Base-by-base conservation (phyloP, 2,329 filamentous ascomycete species). In the Penicillium nordicum region DNA sequence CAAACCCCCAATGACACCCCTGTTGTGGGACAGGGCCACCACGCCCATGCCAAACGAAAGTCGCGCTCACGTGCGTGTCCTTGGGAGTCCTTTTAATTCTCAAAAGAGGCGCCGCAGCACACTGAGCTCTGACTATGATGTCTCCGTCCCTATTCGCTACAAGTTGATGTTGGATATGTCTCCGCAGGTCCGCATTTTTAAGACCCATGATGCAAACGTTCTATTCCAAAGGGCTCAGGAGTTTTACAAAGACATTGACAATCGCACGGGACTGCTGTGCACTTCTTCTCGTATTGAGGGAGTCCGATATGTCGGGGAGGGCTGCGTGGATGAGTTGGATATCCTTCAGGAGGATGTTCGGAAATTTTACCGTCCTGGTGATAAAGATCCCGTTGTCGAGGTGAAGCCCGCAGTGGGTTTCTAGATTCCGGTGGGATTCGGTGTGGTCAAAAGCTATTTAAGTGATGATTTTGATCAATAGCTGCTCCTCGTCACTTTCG, bases 201-300 rank as follows among this genome's bases (percentile, higher is more conserved):
- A 61, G 3, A 32, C 65, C 16, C 46, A 55, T 1, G 58, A 49
- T 1, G 52, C 59, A 5, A 46, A 55, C 4, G 50, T 60, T 2
- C 37, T 69, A 3, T 69, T 68, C 30, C 48, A 57, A 4, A 68
- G 64, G 45, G 63, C 65, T 0, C 32, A 37, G 2, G 50, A 56
- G 1, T 68, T 68, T 34, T 69, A 63, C 36, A 53, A 42, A 2
- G 46, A 44, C 3, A n/a, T 50, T 2, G 53, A 64, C 2, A 52
- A 63, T 10, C 29, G 14, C 1, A 34, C 32, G 2, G 59, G 55
- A 7, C 50, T 67, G 3, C 50, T 60, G 3, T 63, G 51, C 43
- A 48, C 50, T 32, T 14, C 55, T 8, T 40, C 51, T 12, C 54
- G 58, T 14, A 2, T 55, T 3, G 23, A 49, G 1, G 50, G 49